phyloP scores from a whole-genome alignment of 192 early-diverging fungal species.

The Gaertneriomyces sp. region DNA sequence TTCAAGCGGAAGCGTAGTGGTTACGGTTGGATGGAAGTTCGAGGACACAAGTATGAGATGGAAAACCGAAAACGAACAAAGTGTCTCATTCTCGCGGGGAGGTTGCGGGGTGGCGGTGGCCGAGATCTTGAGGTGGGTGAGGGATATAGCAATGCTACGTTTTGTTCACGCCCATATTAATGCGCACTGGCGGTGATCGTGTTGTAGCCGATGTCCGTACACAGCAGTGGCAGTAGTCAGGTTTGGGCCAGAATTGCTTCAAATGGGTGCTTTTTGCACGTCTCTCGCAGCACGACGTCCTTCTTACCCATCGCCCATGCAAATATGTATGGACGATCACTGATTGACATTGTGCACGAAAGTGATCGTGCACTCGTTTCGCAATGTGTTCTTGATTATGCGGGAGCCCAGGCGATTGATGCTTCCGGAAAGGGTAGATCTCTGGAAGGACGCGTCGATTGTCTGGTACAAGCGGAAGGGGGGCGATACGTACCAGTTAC shows the following conservation, averaged over 20 bases:
- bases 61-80: conserved; percentile 47
- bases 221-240: conserved; percentile 15
- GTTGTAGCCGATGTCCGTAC: not conserved
- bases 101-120: conserved; percentile 20
- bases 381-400: conserved; percentile 12
- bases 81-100: conserved; percentile 53
- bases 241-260: conserved; percentile 59
- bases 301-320: conserved; percentile 22
- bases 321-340: conserved; percentile 13
- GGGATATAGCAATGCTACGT: conserved; percentile 24
- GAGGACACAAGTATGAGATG: conserved; percentile 55
- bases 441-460: not conserved
- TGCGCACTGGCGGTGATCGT: too few relatives aligned
- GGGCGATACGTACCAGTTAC: not conserved
- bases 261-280: conserved; percentile 56
- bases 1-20: conserved; percentile 46
- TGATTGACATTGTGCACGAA: conserved; percentile 29
- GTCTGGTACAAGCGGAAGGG: not conserved
- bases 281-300: conserved; percentile 12
- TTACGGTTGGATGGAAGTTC: conserved; percentile 57
- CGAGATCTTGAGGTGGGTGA: conserved; percentile 30
- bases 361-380: conserved; percentile 15
- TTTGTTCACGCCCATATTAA: not conserved
- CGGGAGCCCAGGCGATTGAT: not conserved
- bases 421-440: not conserved